Percentiles rank a stretch among this genome's conserved stretches.
These are phyloP conservation scores for Candida dajiaensis DNA, from an alignment of 805 yeast genomes.

Conservation along the genomic window DNA sequence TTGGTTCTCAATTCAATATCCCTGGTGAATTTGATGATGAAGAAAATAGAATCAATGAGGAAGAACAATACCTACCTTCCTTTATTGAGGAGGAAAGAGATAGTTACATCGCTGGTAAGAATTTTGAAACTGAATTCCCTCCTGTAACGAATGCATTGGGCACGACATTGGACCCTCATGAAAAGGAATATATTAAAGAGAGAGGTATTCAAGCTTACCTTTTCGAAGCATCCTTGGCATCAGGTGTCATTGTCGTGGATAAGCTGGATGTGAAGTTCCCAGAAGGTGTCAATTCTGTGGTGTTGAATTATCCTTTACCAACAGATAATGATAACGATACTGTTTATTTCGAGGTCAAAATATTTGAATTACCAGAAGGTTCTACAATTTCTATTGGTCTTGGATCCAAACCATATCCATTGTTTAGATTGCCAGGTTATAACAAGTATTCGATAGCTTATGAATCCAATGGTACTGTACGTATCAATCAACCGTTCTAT, in stretches of 20 bases:
- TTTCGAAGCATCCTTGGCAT: conserved; percentile 27
- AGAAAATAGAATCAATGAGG: conserved; percentile 62
- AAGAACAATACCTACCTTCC: conserved; percentile 36
- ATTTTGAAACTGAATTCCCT: conserved; percentile 29
- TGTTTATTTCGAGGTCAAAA: conserved; percentile 73
- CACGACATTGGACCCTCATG: conserved; percentile 62
- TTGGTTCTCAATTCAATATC: conserved; percentile 28
- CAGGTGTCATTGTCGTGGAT: conserved; percentile 48
- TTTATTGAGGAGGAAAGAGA: conserved; percentile 35
- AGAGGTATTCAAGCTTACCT: conserved; percentile 70
- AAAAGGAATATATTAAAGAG: conserved; percentile 64
- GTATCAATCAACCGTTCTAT: conserved; percentile 57
- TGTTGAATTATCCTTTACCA: conserved; percentile 44
- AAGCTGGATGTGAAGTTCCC: conserved; percentile 45
- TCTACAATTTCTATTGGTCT: conserved; percentile 55
- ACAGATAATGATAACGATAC: conserved; percentile 18
- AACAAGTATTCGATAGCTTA: conserved; percentile 64
- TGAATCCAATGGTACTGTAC: conserved; percentile 65
- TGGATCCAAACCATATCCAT: conserved; percentile 68
- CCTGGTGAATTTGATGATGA: conserved; percentile 62
- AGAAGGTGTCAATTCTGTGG: conserved; percentile 11
- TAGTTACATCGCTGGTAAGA: conserved; percentile 35
- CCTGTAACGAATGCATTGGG: conserved; percentile 38
- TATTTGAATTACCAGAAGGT: conserved; percentile 42
- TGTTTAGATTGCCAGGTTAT: conserved; percentile 71